These are phyloP conservation scores for Solanum tarapatanum DNA, from an alignment of 257 asterid species.

Conservation along the genomic window DNA sequence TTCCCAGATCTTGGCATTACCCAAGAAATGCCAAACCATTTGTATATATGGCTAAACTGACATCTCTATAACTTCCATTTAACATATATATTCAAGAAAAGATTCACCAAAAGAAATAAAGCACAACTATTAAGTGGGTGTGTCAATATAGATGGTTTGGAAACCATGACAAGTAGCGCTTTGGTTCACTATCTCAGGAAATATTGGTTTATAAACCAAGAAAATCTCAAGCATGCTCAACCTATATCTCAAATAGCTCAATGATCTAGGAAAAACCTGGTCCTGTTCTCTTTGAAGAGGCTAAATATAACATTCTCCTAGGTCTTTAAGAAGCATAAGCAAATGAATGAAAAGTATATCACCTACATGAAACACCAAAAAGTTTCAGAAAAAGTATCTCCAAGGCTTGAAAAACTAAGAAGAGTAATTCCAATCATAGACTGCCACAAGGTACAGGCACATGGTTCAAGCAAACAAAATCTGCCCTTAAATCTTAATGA, in stretches of 20 bases:
- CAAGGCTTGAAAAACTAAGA: background rate
- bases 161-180: background rate
- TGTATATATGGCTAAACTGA: background rate
- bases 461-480: background rate
- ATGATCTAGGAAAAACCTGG: background rate
- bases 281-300: background rate
- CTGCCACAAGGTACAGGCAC: background rate
- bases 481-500: background rate
- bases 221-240: background rate
- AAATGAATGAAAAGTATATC: background rate
- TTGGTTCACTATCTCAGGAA: background rate
- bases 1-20: background rate
- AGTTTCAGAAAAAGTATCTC: background rate
- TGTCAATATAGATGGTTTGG: background rate
- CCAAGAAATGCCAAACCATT: background rate
- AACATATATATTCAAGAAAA: background rate
- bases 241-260: background rate
- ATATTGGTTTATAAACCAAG: background rate
- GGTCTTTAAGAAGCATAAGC: background rate
- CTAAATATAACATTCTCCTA: background rate
- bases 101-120: background rate
- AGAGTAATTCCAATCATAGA: background rate
- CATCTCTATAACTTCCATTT: background rate
- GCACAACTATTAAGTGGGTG: background rate
- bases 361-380: background rate